Evolutionary conservation across 768 basidiomycete species (phyloP), one percentile per base, ranked within the genome.

Genomic region (Suillus americanus): DNA sequence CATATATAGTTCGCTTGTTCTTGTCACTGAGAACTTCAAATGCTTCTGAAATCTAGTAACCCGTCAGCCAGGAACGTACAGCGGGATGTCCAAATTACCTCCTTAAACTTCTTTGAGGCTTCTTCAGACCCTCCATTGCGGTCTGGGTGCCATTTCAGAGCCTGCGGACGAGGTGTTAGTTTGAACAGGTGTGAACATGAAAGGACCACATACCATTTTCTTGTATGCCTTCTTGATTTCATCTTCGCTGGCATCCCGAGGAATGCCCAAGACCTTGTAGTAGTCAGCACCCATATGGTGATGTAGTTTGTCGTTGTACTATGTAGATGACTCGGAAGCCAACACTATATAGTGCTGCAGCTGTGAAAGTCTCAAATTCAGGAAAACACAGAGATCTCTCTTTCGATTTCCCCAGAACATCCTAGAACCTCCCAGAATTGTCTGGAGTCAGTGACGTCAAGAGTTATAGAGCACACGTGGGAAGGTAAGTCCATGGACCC

Each of bases 111-210:
- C 75, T 85, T 83, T 3, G 86, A 89, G 0, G 97, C 91, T 68
- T 89, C 90, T 69, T 95, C 95, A 59, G 91, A 89, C 35, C 93
- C 92, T 62, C 79, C 79, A 72, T 97, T 97, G 45, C 95, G 85
- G 75, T 97, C 95, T 43, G 96, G 96, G 76, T 99, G 97, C 89
- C 92, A 93, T 86, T 93, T 95, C 75, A 97, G 76, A 55, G 95
- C 94, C 91, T 85, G 81, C 64, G 4, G 33, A 57, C 12, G 43
- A 45, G 37, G n/a, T 61, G 45, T 64, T 40, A 50, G 69, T 55
- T 38, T 63, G 3, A 61, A 68, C 35, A n/a, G 65, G n/a, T 7
- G 20, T 14, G n/a, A 30, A 25, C 43, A 38, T 50, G n/a, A 38
- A 12, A 23, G 41, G 25, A 9, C 9, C 5, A 76, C 82, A 13